Percentiles rank a stretch among this genome's conserved stretches.
phyloP scores from a whole-genome alignment of 139 green algal species.

The Chlorella sp. region DNA sequence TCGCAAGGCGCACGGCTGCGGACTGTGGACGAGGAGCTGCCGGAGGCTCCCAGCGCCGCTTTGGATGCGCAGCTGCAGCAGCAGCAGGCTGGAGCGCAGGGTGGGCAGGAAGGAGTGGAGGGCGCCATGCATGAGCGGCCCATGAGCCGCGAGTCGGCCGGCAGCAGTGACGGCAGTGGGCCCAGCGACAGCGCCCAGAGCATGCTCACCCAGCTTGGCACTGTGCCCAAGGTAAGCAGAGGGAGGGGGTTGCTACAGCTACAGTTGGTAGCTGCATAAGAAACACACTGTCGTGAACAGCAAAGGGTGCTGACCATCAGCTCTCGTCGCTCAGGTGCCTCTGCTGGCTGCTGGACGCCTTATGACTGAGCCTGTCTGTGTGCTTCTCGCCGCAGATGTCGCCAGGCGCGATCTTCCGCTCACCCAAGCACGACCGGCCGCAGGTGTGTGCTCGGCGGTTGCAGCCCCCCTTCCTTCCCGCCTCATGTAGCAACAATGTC shows the following conservation, averaged over 20 bases:
- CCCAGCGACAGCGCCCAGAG: neutral
- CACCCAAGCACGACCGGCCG: slow-evolving; percentile 59
- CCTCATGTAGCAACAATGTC: too few relatives aligned
- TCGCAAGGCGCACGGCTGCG: slow-evolving; percentile 14
- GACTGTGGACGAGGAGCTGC: neutral
- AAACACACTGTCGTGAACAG: too few relatives aligned
- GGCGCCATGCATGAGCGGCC: neutral
- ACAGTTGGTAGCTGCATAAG: too few relatives aligned
- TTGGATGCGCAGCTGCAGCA: neutral
- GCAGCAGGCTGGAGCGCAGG: neutral
- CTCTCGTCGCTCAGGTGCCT: neutral
- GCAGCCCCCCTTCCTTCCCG: too few relatives aligned
- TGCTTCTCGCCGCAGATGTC: neutral
- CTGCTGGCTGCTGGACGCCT: neutral
- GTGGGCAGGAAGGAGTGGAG: neutral
- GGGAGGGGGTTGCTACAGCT: neutral
- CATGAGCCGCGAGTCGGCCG: neutral
- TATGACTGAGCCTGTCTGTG: neutral
- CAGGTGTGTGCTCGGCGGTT: neutral
- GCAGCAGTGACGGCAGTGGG: slow-evolving; percentile 11
- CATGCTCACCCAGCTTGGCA: neutral
- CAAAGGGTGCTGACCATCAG: too few relatives aligned
- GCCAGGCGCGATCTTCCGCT: slow-evolving; percentile 27
- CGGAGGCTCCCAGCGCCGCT: neutral
- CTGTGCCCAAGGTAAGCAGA: neutral